Percentiles rank a stretch among this genome's conserved stretches.
Evolutionary conservation across 345 rosid species (phyloP).

Genomic region (Adansonia digitata): DNA sequence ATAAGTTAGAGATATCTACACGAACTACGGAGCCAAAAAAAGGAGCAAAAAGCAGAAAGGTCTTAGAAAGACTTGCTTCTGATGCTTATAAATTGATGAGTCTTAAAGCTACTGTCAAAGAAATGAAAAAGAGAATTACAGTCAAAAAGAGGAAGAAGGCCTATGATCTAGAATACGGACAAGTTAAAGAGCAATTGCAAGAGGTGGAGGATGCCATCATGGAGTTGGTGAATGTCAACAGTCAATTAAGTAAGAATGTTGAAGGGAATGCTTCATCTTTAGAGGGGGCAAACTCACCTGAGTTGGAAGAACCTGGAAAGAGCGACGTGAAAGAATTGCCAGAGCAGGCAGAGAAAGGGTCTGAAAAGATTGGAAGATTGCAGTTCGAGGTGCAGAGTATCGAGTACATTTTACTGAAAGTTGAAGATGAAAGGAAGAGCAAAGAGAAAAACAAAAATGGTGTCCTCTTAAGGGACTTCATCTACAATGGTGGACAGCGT

Average conservation of each 20-base stretch:
- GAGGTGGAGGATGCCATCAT: conserved; percentile 60
- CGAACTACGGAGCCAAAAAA: conserved; percentile 32
- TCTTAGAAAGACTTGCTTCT: conserved; percentile 66
- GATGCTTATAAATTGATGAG: conserved; percentile 62
- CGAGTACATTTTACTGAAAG: conserved; percentile 56
- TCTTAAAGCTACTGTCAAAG: conserved; percentile 54
- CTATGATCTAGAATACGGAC: conserved; percentile 47
- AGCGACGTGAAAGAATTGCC: conserved; percentile 34
- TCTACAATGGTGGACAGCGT: conserved; percentile 48
- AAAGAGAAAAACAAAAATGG: conserved; percentile 50
- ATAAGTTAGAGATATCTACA: conserved; percentile 57
- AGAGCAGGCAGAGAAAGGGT: conserved; percentile 58
- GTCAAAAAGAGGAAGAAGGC: conserved; percentile 49
- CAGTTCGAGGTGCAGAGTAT: conserved; percentile 74
- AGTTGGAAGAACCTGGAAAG: conserved; percentile 32
- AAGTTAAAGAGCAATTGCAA: conserved; percentile 55
- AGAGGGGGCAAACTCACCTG: conserved; percentile 13
- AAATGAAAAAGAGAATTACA: conserved; percentile 62
- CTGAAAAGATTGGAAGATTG: conserved; percentile 71
- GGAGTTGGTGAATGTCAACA: conserved; percentile 52
- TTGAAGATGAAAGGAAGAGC: conserved; percentile 61
- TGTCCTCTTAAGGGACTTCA: conserved; percentile 59
- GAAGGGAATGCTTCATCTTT: conserved; percentile 30
- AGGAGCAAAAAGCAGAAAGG: conserved; percentile 39
- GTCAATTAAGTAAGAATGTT: conserved; percentile 41